phyloP scores from a whole-genome alignment of 352 stramenopile genomes.

The Globisporangium radiosum region DNA sequence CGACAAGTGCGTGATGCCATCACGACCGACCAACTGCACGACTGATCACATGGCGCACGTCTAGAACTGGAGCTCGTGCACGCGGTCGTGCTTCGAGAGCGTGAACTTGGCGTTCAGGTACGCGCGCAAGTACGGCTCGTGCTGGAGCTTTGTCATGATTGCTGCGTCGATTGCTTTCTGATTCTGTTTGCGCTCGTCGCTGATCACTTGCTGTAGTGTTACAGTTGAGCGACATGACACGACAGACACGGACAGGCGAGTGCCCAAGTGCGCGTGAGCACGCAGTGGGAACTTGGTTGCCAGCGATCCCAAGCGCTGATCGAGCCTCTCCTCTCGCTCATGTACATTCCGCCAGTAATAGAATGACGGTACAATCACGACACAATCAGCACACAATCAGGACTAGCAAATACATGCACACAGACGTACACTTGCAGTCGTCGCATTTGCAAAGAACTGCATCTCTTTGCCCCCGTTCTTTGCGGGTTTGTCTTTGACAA shows the following conservation, averaged over 20 bases:
- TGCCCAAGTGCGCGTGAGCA: conserved; percentile 16
- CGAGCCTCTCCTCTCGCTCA: conserved; percentile 3
- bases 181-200: conserved; percentile 97
- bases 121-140: conserved; percentile 92
- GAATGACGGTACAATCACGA: neutral
- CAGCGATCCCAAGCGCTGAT: conserved; percentile 90
- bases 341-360: no score
- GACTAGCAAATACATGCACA: conserved; percentile 37
- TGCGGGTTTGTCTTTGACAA: conserved; percentile 88
- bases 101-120: conserved; percentile 99
- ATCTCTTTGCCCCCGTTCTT: conserved; percentile 93
- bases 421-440: neutral
- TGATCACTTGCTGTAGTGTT: conserved; percentile 72
- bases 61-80: conserved; percentile 99
- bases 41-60: neutral
- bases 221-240: neutral
- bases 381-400: conserved; percentile 1
- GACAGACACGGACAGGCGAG: conserved; percentile 4
- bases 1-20: no score
- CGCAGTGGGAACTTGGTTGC: conserved; percentile 74
- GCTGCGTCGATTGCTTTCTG: conserved; percentile 97
- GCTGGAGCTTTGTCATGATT: conserved; percentile 81
- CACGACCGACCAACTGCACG: no score
- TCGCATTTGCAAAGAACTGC: conserved; percentile 95
- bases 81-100: conserved; percentile 95